A percentile compares a stretch with the other conserved stretches of the same genome.
Evolutionary conservation across 305 asterid species (phyloP).

Genomic region (Fraxinus platypoda): DNA sequence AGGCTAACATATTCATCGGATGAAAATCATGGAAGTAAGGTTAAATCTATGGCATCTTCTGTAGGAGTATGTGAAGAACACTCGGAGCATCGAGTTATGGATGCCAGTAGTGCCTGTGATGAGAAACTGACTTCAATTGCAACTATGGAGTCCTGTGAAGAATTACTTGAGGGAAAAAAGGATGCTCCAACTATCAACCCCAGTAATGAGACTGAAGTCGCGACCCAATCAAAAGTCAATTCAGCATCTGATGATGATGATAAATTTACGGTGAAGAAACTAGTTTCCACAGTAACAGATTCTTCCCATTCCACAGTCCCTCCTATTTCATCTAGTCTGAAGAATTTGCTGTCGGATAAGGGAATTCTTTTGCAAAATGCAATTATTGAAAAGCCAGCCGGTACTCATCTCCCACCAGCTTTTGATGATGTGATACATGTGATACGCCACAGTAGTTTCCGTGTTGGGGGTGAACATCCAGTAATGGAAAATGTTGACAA

Average conservation of each 20-base stretch:
- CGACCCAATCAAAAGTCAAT: constrained; percentile 13
- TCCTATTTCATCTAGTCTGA: constrained; percentile 40
- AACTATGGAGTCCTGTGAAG: constrained; percentile 30
- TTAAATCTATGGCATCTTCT: constrained; percentile 28
- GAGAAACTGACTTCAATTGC: constrained; percentile 31
- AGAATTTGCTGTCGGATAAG: constrained; percentile 36
- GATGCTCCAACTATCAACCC: constrained; percentile 27
- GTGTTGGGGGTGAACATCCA: constrained; percentile 51
- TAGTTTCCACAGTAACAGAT: constrained; percentile 30
- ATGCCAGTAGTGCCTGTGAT: constrained; percentile 32
- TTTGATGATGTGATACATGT: constrained; percentile 66
- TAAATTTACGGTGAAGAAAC: constrained; percentile 50
- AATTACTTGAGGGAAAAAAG: constrained; percentile 20
- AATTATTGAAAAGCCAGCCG: constrained; percentile 38
- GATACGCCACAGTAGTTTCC: constrained; percentile 64
- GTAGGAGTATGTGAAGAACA: constrained; percentile 30
- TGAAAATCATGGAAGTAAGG: constrained; percentile 32
- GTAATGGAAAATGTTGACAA: constrained; percentile 43
- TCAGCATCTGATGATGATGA: constrained; percentile 44
- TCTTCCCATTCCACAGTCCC: constrained; percentile 31
- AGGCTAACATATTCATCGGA: constrained; percentile 31
- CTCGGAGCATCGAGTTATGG: constrained; percentile 36
- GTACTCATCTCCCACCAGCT: constrained; percentile 46
- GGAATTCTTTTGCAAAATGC: constrained; percentile 45
- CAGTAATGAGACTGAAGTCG: constrained; percentile 8